Conservation (phyloP, 176 grass and related monocot genomes). For the Aegilops tauschii region DNA sequence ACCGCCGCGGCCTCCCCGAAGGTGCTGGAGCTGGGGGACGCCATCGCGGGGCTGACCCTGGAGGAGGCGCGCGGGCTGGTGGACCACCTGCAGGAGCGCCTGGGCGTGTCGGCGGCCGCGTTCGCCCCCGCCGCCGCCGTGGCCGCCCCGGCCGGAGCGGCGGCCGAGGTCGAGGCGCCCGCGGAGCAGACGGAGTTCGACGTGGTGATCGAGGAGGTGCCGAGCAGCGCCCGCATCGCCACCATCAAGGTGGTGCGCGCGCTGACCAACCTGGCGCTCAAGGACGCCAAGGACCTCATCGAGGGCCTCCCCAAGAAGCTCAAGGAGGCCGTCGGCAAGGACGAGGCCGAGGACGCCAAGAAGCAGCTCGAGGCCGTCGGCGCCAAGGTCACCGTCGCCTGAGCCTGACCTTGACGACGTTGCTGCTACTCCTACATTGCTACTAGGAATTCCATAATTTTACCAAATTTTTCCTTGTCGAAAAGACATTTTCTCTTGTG, state of each 20-base stretch:
- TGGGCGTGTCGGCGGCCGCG: conserved; percentile 51
- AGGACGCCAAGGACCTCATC: conserved; percentile 70
- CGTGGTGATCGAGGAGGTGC: conserved; percentile 61
- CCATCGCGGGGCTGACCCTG: conserved; percentile 53
- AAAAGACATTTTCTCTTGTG: not conserved
- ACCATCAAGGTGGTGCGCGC: conserved; percentile 56
- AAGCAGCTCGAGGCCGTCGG: conserved; percentile 64
- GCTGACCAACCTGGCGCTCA: conserved; percentile 52
- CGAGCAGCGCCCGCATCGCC: conserved; percentile 49
- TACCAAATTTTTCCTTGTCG: not conserved
- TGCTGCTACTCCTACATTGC: not conserved
- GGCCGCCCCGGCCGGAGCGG: not conserved
- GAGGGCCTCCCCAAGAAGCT: conserved; percentile 68
- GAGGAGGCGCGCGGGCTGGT: conserved; percentile 64
- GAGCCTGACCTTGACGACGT: not conserved
- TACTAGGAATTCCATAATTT: not conserved
- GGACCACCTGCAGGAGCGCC: conserved; percentile 46
- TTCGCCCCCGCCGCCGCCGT: conserved; percentile 34
- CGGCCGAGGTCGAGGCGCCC: conserved; percentile 7
- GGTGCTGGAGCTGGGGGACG: conserved; percentile 45
- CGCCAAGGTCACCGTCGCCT: conserved; percentile 54
- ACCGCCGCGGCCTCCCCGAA: conserved; percentile 25
- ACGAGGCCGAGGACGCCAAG: conserved; percentile 56
- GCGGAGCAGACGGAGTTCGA: conserved; percentile 56
- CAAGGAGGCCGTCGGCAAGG: conserved; percentile 57